Percentiles rank a stretch among this genome's conserved stretches.
These are phyloP conservation scores for Chaetothyriales sp. DNA, from an alignment of 2,329 filamentous ascomycete genomes.

Conservation along the genomic window DNA sequence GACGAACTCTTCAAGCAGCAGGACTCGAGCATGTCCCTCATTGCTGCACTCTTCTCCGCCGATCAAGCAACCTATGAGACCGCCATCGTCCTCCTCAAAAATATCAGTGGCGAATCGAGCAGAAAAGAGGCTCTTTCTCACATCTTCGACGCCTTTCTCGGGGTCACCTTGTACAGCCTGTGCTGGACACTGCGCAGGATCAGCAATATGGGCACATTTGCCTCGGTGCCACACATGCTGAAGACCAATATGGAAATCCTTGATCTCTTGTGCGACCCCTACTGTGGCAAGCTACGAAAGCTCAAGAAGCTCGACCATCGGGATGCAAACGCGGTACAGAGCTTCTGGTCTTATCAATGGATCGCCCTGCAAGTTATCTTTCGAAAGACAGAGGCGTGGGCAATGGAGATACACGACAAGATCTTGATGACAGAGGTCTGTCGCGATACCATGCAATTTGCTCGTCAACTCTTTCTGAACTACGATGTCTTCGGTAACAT, in stretches of 20 bases:
- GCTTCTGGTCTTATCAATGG: constrained; percentile 81
- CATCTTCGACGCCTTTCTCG: constrained; percentile 44
- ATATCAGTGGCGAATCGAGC: constrained; percentile 56
- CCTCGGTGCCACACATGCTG: constrained; percentile 46
- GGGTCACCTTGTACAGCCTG: constrained; percentile 42
- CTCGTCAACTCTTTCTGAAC: constrained; percentile 69
- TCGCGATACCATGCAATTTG: constrained; percentile 87
- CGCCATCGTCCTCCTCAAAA: constrained; percentile 69
- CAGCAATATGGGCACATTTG: constrained; percentile 43
- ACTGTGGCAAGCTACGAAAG: constrained; percentile 48
- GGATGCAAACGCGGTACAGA: constrained; percentile 53
- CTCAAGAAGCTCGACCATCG: constrained; percentile 40
- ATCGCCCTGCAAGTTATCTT: constrained; percentile 68
- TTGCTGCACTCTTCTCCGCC: constrained; percentile 69
- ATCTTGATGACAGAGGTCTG: constrained; percentile 79
- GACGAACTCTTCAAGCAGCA: constrained; percentile 54
- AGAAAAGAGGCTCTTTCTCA: constrained; percentile 48
- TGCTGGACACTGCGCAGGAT: constrained; percentile 44
- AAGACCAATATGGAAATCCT: constrained; percentile 49
- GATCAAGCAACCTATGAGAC: constrained; percentile 67
- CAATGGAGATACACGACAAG: constrained; percentile 54
- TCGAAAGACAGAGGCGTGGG: constrained; percentile 71
- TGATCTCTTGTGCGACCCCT: constrained; percentile 50
- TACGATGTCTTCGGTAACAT: constrained; percentile 71
- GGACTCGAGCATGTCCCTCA: constrained; percentile 57